These are phyloP conservation scores for Petunia axillaris DNA, from an alignment of 257 asterid genomes.

Conservation along the genomic window DNA sequence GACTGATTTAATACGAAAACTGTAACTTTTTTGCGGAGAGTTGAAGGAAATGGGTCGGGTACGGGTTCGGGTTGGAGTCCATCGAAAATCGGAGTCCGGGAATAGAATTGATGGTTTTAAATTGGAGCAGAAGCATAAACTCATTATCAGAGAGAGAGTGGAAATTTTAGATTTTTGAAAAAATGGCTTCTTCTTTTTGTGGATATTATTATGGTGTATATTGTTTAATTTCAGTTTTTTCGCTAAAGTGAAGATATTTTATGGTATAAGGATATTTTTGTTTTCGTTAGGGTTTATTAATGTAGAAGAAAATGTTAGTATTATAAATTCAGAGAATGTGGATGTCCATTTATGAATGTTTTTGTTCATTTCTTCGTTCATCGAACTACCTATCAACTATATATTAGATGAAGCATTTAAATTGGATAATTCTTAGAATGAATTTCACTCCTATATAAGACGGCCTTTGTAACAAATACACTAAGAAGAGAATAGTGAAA, in stretches of 20 bases:
- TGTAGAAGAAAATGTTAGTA: too few species aligned
- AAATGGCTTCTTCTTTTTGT: not conserved
- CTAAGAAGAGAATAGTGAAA: too few species aligned
- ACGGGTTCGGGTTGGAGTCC: conserved; percentile 53
- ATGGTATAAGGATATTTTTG: not conserved
- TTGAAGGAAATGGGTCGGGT: conserved; percentile 37
- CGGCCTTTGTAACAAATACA: too few species aligned
- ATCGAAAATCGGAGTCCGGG: conserved; percentile 39
- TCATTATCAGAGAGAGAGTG: conserved; percentile 45
- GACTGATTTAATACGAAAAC: conserved; percentile 40
- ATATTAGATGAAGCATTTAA: too few species aligned
- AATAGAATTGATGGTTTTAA: conserved; percentile 52
- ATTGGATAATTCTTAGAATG: too few species aligned
- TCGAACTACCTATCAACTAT: too few species aligned
- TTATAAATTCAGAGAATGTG: too few species aligned
- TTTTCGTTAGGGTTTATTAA: too few species aligned
- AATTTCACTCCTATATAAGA: too few species aligned
- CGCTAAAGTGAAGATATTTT: not conserved
- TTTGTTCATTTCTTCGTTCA: too few species aligned
- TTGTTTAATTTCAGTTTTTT: not conserved
- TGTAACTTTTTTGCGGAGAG: conserved; percentile 27
- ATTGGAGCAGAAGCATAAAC: conserved; percentile 60
- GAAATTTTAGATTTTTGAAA: not conserved
- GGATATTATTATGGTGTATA: conserved; percentile 9
- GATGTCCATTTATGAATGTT: too few species aligned